phyloP scores from a whole-genome alignment of 192 early-diverging fungal genomes.

The Dissophora globulifera region DNA sequence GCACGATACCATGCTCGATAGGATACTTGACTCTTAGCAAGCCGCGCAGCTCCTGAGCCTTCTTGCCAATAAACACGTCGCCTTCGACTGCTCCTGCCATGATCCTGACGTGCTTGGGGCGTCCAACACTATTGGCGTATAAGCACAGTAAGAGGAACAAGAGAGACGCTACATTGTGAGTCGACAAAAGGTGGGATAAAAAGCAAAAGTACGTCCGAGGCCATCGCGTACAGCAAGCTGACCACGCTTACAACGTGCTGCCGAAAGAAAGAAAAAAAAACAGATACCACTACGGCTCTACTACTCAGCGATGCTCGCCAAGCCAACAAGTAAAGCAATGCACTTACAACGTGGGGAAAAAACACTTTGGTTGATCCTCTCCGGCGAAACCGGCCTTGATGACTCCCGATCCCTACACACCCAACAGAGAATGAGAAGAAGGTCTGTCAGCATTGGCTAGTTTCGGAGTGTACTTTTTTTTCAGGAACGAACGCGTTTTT shows the following conservation, averaged over 20 bases:
- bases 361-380: conserved; percentile 96
- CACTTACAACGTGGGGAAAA: conserved; percentile 90
- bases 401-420: conserved; percentile 92
- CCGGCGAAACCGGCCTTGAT: conserved; percentile 99
- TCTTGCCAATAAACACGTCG: conserved; percentile 93
- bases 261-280: conserved; percentile 2
- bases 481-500: conserved; percentile 6
- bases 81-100: conserved; percentile 99
- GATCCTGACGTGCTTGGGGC: conserved; percentile 95
- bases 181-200: no score
- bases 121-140: conserved; percentile 75
- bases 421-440: not conserved
- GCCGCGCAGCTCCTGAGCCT: conserved; percentile 97
- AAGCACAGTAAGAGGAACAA: no score
- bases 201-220: no score
- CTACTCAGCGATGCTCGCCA: no score
- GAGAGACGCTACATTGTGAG: no score
- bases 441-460: conserved; percentile 4
- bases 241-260: not conserved
- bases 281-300: no score
- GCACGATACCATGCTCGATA: conserved; percentile 96
- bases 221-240: no score
- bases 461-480: conserved; percentile 2
- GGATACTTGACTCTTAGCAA: conserved; percentile 94
- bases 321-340: no score